Base-by-base conservation (phyloP, 1,139 yeast species). In the Saccharomyces uvarum region DNA sequence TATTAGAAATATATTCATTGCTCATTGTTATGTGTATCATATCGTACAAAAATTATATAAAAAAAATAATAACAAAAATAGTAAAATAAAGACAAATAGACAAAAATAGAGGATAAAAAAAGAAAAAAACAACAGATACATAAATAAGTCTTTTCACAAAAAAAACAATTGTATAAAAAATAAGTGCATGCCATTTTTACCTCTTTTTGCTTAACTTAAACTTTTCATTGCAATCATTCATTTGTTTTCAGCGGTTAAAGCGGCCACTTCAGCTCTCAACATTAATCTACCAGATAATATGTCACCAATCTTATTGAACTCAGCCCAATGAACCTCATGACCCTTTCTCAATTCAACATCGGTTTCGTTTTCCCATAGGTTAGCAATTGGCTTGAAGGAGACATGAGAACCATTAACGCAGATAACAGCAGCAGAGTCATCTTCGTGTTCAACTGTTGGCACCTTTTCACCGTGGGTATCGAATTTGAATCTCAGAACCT, bases 371-470 rank as follows among this genome's bases (percentile, higher is more conserved):
- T 73, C 73, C 79, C 84, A 84, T 57, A 86, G 72, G 6, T 74
- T 72, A 46, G 74, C 74, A 53, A 86, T 76, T 50, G 79, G 77
- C 44, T 81, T 78, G 70, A 83, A 86, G 48, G 73, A 73, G 51
- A 85, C 74, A 55, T 77, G 76, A 9, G 87, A 80, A 4, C 91
- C 91, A 66, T 80, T 82, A 54, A 86, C 78, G 51, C 91, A 88
- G 61, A 85, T 78, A 19, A 86, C 86, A 50, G 82, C 84, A 16
- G 88, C 84, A 50, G 79, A 75, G 33, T 70, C 69, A 44, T 70
- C 67, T 58, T 73, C 75, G 51, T 73, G 66, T 27, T 67, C 71
- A 19, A 74, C 73, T 47, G 76, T 74, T 48, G 72, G 69, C 6
- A 68, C 61, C 62, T 74, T 75, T 51, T 64, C 66, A 51, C 79